Evolutionary conservation across 108 stramenopile species (phyloP), one percentile per base, ranked within the genome.

Genomic region (Discostella stelligeroides): DNA sequence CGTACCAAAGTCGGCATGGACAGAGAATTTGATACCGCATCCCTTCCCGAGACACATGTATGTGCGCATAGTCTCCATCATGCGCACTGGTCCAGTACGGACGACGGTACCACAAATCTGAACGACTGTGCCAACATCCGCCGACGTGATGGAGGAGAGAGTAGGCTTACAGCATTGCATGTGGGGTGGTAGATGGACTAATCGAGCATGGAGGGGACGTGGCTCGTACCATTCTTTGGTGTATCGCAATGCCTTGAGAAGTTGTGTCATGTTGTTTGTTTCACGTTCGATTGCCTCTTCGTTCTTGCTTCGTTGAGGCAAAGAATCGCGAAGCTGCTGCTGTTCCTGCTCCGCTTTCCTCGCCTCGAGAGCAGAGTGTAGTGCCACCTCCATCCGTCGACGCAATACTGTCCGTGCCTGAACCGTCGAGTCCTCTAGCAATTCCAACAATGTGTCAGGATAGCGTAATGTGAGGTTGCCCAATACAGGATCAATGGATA

Each of bases 41-140:
- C 84, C 91, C 42, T 72, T 84, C 0, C 77, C 80, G 15, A 70
- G 53, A 72, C 98, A 99, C 60, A 75, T 73, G 77, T 93, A 99
- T 11, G 81, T 75, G 29, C 97, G 69, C 27, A 83, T 66, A 21
- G 84, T 72, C 78, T 99, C 97, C 74, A 98, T 90, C 96, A 99
- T 96, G 56, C 92, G 89, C 6, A 97, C 85, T 8, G 91, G 84
- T 4, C 88, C 85, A 3, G 95, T 82, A 17, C 98, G 87, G 11
- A 97, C 90, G 41, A 97, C 96, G 1, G 97, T 98, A 14, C 99
- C 99, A 60, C 70, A 79, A 8, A 99, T 60, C 75, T 98, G 98
- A 5, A 98, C 81, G 60, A 99, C 89, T 28, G 82, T 88, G 23
- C 92, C 95, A 1, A 97, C 92, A 68, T 96, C 96, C 4, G 58